A percentile compares a stretch with the other conserved stretches of the same genome.
Conservation (phyloP, 345 rosid species). For the Turritis glabra region DNA sequence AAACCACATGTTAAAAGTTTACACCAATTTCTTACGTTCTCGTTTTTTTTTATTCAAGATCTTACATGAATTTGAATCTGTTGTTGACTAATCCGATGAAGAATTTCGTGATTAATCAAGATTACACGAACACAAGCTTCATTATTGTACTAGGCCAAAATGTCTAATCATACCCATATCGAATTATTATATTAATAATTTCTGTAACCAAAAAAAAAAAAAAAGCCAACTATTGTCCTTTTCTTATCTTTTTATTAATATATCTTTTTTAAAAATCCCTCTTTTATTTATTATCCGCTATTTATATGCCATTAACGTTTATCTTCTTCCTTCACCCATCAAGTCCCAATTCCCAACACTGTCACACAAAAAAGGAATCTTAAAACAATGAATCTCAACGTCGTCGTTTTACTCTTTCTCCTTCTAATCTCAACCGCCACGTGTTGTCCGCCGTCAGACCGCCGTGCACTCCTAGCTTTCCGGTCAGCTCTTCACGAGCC, state of each 20-base stretch:
- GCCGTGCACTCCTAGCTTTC: slow-evolving; percentile 67
- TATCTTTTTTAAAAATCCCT: background rate
- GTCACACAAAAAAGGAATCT: slow-evolving; percentile 28
- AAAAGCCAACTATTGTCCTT: slow-evolving; percentile 25
- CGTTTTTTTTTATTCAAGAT: background rate
- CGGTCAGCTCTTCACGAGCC: slow-evolving; percentile 70
- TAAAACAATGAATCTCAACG: slow-evolving; percentile 22
- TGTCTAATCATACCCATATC: slow-evolving; percentile 31
- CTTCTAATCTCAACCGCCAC: slow-evolving; percentile 41
- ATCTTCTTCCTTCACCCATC: slow-evolving; percentile 31
- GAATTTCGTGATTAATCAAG: slow-evolving; percentile 27
- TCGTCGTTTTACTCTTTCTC: slow-evolving; percentile 36
- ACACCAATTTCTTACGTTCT: background rate
- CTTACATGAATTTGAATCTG: slow-evolving; percentile 13
- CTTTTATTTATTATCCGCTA: slow-evolving; percentile 14
- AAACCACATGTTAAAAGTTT: slow-evolving; percentile 22
- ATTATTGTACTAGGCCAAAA: slow-evolving; percentile 10
- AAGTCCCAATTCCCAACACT: slow-evolving; percentile 28
- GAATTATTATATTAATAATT: background rate
- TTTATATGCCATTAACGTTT: slow-evolving; percentile 20
- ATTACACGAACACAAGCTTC: slow-evolving; percentile 29
- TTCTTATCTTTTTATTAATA: background rate
- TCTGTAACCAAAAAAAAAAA: background rate
- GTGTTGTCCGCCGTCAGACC: slow-evolving; percentile 74
- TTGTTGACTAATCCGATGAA: slow-evolving; percentile 8